phyloP scores from a whole-genome alignment of 441 rosid species.

The Erodium chrysanthum region DNA sequence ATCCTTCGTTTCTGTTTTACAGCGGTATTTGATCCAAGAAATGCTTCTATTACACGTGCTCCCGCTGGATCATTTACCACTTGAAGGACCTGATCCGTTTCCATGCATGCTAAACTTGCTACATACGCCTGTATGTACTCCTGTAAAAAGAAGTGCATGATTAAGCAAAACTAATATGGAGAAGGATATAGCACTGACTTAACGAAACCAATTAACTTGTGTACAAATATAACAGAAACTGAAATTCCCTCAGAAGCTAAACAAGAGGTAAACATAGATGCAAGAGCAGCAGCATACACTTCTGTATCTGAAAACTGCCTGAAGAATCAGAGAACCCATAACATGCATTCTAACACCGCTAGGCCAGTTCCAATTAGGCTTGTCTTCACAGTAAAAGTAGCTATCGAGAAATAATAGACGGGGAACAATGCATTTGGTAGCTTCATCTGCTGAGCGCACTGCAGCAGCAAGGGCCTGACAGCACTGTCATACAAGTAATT shows the following conservation, averaged over 20 bases:
- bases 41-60: slow-evolving; percentile 74
- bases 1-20: slow-evolving; percentile 62
- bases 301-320: slow-evolving; percentile 60
- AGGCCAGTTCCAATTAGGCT: slow-evolving; percentile 66
- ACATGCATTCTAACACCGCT: slow-evolving; percentile 54
- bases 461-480: slow-evolving; percentile 70
- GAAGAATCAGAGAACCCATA: slow-evolving; percentile 82
- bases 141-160: slow-evolving; percentile 31
- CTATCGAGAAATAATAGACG: slow-evolving; percentile 67
- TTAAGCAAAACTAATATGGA: neutral
- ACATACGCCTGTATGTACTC: slow-evolving; percentile 59
- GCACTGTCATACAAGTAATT: slow-evolving; percentile 42
- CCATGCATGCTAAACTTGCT: slow-evolving; percentile 59
- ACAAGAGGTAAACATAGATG: neutral
- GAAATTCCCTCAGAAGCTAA: neutral
- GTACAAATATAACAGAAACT: too few species aligned
- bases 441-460: slow-evolving; percentile 42
- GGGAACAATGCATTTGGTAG: slow-evolving; percentile 47
- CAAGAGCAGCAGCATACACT: slow-evolving; percentile 40
- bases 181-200: neutral
- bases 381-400: slow-evolving; percentile 48
- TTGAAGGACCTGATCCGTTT: slow-evolving; percentile 51
- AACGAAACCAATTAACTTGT: too few species aligned
- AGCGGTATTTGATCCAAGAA: slow-evolving; percentile 61
- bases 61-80: slow-evolving; percentile 69